Conservation (phyloP, 805 yeast genomes). For the Kregervanrija pseudodelftensis region DNA sequence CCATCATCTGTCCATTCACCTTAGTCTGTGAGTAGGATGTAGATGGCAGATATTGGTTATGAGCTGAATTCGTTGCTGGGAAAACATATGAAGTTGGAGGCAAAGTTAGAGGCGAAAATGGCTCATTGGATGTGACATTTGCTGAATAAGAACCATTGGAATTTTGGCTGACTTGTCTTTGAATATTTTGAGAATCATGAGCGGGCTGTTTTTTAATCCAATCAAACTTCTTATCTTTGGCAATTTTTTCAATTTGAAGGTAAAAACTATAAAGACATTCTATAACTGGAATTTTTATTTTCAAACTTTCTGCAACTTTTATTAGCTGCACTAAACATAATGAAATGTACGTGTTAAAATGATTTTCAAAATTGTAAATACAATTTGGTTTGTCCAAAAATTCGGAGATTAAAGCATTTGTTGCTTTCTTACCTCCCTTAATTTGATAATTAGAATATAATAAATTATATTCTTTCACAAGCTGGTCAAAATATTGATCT, state of each 20-base stretch:
- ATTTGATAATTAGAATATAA: constrained; percentile 3
- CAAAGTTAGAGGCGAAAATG: neutral
- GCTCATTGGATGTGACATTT: too few relatives aligned
- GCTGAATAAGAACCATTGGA: too few relatives aligned
- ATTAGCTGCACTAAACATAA: constrained; percentile 17
- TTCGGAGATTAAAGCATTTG: constrained; percentile 2
- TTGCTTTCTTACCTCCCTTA: neutral
- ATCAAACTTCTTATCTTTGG: constrained; percentile 11
- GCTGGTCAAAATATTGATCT: constrained; percentile 12
- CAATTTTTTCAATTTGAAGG: constrained; percentile 12
- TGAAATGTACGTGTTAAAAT: constrained; percentile 12
- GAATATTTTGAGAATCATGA: too few relatives aligned
- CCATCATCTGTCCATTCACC: neutral
- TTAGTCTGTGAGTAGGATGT: neutral
- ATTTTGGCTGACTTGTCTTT: too few relatives aligned
- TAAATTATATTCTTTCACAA: constrained; percentile 19
- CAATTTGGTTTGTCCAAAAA: constrained; percentile 12
- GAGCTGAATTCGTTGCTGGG: neutral
- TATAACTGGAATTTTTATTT: constrained; percentile 16
- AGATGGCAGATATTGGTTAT: too few relatives aligned
- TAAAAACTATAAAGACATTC: constrained; percentile 19
- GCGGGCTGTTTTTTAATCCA: constrained; percentile 12
- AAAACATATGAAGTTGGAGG: neutral
- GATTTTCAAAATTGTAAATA: constrained; percentile 16
- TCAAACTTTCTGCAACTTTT: constrained; percentile 7